Base-by-base conservation (phyloP, 2,329 filamentous ascomycete species). In the Oidium heveae region DNA sequence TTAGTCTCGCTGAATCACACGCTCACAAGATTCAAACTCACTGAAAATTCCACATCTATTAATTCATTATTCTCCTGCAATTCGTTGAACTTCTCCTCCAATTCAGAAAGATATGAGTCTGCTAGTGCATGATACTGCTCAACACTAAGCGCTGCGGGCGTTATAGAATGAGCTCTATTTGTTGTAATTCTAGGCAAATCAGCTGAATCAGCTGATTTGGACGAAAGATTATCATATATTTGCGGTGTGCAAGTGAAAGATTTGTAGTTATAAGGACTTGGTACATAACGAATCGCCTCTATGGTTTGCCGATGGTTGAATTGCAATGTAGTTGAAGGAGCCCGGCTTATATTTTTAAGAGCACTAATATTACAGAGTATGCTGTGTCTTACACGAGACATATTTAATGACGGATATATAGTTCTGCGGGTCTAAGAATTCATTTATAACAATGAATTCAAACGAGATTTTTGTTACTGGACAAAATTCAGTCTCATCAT, bases 11-110 rank as follows among this genome's bases (percentile, higher is more conserved):
- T 33, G 33, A 18, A 3, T 28, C 24, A 28, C 6, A 28, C 6
- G 6, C 6, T 28, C 24, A 28, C 24, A 6, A 28, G 24, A 28
- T 28, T 28, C 24, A 28, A 46, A 73, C 81, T 58, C 72, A 95
- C 89, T 57, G 82, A 82, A 62, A 82, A 96, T 64, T 98, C 91
- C 5, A 91, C 82, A 61, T 98, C 91, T 6, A 94, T 69, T 54
- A 87, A 83, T 9, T 83, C 79, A 8, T 75, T 70, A 34, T 74
- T 70, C 63, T 96, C 91, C 62, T 85, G 79, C 33, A 83, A 67
- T 57, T 77, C 74, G 69, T 98, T 91, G 44, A 94, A 72, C 55
- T 71, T 73, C 54, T 61, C 64, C 13, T 79, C 64, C 1, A 80
- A 67, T 9, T 61, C 63, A 5, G 80, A 73, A 61, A 96, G 73